Conservation (phyloP, 2,329 filamentous ascomycete genomes). For the Cyphellophora attinorum region DNA sequence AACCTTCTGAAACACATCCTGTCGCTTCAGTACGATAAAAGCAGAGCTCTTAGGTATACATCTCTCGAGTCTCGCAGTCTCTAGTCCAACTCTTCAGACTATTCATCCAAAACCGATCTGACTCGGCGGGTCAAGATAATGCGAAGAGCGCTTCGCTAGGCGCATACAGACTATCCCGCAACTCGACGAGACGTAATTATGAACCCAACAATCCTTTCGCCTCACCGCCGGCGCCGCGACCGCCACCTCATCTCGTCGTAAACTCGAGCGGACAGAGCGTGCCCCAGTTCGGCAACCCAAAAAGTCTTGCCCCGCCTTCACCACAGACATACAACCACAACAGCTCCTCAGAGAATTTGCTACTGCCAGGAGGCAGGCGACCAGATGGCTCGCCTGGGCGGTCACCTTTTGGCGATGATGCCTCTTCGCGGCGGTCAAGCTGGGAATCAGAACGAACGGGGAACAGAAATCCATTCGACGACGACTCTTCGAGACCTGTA, state of each 20-base stretch:
- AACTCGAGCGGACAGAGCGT: not conserved
- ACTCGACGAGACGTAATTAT: too few relatives aligned
- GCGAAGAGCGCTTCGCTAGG: too few relatives aligned
- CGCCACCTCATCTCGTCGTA: not conserved
- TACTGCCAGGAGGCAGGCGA: conserved; percentile 22
- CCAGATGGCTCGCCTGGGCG: conserved; percentile 39
- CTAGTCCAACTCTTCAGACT: too few relatives aligned
- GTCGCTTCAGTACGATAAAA: too few relatives aligned
- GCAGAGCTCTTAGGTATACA: too few relatives aligned
- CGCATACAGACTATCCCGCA: too few relatives aligned
- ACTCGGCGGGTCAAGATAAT: too few relatives aligned
- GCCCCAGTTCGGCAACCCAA: too few relatives aligned
- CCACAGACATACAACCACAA: conserved; percentile 4
- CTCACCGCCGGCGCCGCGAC: not conserved
- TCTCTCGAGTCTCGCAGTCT: too few relatives aligned
- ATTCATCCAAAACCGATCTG: too few relatives aligned
- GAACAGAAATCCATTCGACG: conserved; percentile 51
- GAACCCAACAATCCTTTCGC: not conserved
- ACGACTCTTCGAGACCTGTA: conserved; percentile 42
- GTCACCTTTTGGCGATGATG: conserved; percentile 41
- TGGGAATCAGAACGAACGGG: conserved; percentile 53
- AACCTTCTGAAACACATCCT: too few relatives aligned
- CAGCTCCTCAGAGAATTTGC: conserved; percentile 17
- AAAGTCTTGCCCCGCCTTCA: not conserved
- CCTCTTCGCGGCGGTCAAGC: conserved; percentile 54